phyloP scores from a whole-genome alignment of 2,329 filamentous ascomycete species.

The Botrytis deweyae region DNA sequence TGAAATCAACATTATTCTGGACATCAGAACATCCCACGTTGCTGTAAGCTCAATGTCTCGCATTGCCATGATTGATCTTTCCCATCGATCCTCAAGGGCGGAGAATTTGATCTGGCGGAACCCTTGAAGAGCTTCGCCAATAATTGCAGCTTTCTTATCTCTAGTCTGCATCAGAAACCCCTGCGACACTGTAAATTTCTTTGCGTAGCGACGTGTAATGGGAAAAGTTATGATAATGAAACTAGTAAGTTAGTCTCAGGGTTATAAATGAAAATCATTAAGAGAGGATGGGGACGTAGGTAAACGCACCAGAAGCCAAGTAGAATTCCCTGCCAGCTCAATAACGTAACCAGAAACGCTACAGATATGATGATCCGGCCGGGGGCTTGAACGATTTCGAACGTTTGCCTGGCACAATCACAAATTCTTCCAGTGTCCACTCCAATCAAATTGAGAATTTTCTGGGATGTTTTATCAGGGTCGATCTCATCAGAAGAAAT shows the following conservation, averaged over 20 bases:
- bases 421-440: constrained; percentile 68
- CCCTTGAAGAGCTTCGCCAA: constrained; percentile 72
- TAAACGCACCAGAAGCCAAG: constrained; percentile 52
- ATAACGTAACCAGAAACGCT: constrained; percentile 60
- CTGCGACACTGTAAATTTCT: constrained; percentile 61
- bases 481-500: constrained; percentile 53
- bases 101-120: constrained; percentile 84
- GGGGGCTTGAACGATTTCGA: constrained; percentile 49
- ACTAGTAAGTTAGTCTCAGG: constrained; percentile 56
- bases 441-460: constrained; percentile 71
- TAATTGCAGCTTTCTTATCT: constrained; percentile 69
- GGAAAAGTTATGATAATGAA: constrained; percentile 60
- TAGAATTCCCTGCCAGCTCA: constrained; percentile 67
- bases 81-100: constrained; percentile 72
- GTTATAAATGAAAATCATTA: background rate
- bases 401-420: constrained; percentile 52
- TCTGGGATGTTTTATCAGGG: constrained; percentile 54
- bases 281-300: background rate
- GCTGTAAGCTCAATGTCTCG: constrained; percentile 64
- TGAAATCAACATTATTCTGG: constrained; percentile 26
- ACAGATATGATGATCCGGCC: constrained; percentile 53
- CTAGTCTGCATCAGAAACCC: constrained; percentile 69
- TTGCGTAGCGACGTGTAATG: constrained; percentile 48
- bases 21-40: constrained; percentile 51
- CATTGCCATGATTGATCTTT: constrained; percentile 61